Evolutionary conservation across 495 filamentous ascomycete genomes (phyloP).

Genomic region (Podospora fimiseda): DNA sequence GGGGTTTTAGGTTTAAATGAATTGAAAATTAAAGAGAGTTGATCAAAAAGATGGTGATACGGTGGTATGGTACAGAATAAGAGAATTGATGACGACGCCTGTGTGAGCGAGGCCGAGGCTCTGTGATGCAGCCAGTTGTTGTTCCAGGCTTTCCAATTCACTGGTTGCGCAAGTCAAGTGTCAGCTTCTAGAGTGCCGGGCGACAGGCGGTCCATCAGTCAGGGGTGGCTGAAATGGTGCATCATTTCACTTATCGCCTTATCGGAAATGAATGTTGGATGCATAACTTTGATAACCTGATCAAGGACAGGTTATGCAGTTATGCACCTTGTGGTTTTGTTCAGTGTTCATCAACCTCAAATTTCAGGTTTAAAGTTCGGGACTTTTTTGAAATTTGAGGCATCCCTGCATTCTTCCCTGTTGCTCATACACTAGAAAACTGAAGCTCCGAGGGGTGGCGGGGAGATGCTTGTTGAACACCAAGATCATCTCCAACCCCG

Average conservation of each 20-base stretch:
- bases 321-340: no score
- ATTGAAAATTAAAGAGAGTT: neutral
- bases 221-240: neutral
- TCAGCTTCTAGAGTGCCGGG: neutral
- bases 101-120: constrained; percentile 8
- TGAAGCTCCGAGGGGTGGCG: neutral
- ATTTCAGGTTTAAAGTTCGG: neutral
- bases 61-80: neutral
- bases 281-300: neutral
- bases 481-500: neutral
- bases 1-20: neutral
- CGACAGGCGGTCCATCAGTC: neutral
- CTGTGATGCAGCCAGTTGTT: neutral
- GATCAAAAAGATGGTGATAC: neutral
- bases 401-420: neutral
- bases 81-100: constrained; percentile 13
- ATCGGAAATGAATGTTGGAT: neutral
- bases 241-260: neutral
- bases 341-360: no score
- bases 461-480: neutral
- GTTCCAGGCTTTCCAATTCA: constrained; percentile 3
- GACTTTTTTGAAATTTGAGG: neutral
- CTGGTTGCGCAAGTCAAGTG: neutral
- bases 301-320: no score
- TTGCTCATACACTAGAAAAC: no score